Base-by-base conservation (phyloP, 306 rosid genomes). In the Prunus kanzakura region DNA sequence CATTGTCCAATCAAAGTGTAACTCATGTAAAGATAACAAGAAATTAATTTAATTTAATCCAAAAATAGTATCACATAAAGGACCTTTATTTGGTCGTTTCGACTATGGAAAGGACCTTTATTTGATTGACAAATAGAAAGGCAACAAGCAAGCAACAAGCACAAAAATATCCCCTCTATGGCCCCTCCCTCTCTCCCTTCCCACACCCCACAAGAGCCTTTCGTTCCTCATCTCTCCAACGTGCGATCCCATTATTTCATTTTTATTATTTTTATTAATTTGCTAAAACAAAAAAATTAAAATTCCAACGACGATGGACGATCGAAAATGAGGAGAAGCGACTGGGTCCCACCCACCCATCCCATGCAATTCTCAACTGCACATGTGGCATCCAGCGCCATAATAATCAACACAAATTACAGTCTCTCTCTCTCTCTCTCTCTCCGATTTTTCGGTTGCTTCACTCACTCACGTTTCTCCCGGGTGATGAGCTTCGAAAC, bases 311-410 rank as follows among this genome's bases (percentile, higher is more conserved):
- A 11, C 3, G 14, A 69, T 29, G 51, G 76, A 71, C 78, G 83
- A 61, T 66, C n/a, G 61, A 65, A 15, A 67, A 65, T 18, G 52
- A 4, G 30, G 45, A 30, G 46, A 63, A 43, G 51, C n/a, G 32
- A 18, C 3, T 20, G 69, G 84, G 80, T 35, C 88, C 85, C 79
- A 52, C 74, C 3, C 23, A 23, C 76, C 23, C 11, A n/a, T 2
- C 11, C 78, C 82, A 75, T 81, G 82, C 79, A 81, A 67, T 3
- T 74, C 19, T 25, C 64, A 38, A 64, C 49, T 58, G 85, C 57
- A 85, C 88, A 84, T 77, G 89, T 82, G 76, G 76, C 88, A 67
- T 11, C 23, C n/a, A 25, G 60, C 23, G 45, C 11, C 27, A 18
- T 12, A 2, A 29, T 62, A 14, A 62, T 4, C 22, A 6, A 29